A percentile compares a stretch with the other conserved stretches of the same genome.
These are phyloP conservation scores for Thelephora terrestris DNA, from an alignment of 1,284 basidiomycete species.

Conservation along the genomic window DNA sequence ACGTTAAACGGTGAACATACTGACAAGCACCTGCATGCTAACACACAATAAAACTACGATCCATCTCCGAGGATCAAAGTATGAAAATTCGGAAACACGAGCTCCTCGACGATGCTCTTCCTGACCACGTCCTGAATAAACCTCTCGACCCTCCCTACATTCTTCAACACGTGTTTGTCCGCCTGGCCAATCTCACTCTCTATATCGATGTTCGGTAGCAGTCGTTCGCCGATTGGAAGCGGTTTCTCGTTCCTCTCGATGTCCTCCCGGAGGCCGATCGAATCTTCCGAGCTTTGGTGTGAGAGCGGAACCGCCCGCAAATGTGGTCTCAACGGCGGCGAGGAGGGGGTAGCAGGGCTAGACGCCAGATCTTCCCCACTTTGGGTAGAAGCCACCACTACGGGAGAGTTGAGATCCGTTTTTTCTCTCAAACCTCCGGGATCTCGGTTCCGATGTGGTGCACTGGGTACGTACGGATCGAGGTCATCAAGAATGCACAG, in stretches of 20 bases:
- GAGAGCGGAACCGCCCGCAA: conserved; percentile 22
- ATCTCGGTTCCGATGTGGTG: conserved; percentile 9
- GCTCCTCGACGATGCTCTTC: conserved; percentile 88
- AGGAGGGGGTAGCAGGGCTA: conserved; percentile 2
- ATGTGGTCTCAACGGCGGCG: conserved; percentile 20
- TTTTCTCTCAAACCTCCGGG: conserved; percentile 27
- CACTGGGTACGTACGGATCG: conserved; percentile 64
- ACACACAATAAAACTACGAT: conserved; percentile 7
- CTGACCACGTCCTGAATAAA: conserved; percentile 94
- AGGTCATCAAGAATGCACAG: conserved; percentile 81
- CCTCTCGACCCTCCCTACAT: conserved; percentile 92
- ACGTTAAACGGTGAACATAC: no score
- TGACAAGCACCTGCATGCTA: no score
- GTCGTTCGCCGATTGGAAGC: conserved; percentile 68
- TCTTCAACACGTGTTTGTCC: conserved; percentile 93
- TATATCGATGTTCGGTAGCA: conserved; percentile 88
- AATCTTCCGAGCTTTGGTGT: no score
- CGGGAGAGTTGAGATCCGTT: conserved; percentile 32
- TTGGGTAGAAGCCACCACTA: no score
- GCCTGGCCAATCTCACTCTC: conserved; percentile 95
- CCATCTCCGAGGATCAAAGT: conserved; percentile 55
- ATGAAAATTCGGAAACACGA: conserved; percentile 92
- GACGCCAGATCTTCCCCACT: conserved; percentile 5
- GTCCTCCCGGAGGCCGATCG: conserved; percentile 6
- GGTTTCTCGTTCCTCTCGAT: conserved; percentile 35